Conservation (phyloP, 345 rosid species). For the Aegle marmelos region DNA sequence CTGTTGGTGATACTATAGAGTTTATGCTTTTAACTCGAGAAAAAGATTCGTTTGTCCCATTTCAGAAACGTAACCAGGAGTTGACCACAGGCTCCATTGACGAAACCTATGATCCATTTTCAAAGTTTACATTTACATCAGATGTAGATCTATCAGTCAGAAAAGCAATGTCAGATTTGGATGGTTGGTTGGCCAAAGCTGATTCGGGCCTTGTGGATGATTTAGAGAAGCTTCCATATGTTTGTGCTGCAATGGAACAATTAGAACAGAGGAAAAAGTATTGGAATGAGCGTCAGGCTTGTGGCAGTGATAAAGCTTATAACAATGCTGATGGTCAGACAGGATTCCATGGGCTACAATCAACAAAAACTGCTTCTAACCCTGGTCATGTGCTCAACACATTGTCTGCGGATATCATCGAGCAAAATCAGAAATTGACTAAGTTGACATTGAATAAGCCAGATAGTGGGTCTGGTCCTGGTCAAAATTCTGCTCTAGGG, state of each 20-base stretch:
- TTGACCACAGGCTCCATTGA: conserved; percentile 17
- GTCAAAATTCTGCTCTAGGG: conserved; percentile 35
- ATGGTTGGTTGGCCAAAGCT: conserved; percentile 80
- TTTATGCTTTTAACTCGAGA: conserved; percentile 78
- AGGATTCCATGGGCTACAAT: conserved; percentile 20
- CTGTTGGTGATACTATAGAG: conserved; percentile 62
- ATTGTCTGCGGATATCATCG: conserved; percentile 19
- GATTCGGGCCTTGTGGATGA: conserved; percentile 92
- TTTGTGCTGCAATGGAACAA: conserved; percentile 80
- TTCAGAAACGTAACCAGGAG: conserved; percentile 36
- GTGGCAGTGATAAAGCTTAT: conserved; percentile 22
- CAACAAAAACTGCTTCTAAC: conserved; percentile 28
- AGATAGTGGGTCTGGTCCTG: conserved; percentile 30
- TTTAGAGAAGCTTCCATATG: conserved; percentile 87
- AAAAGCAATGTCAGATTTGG: conserved; percentile 82
- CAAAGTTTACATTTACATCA: conserved; percentile 75
- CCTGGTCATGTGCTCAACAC: conserved; percentile 26
- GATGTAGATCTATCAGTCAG: conserved; percentile 83
- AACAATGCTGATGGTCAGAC: conserved; percentile 19
- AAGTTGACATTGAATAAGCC: conserved; percentile 27
- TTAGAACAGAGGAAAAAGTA: conserved; percentile 67
- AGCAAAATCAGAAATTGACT: conserved; percentile 25
- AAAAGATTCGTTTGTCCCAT: conserved; percentile 64
- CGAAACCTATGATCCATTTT: conserved; percentile 51
- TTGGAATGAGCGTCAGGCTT: conserved; percentile 65